Percentiles rank a stretch among this genome's conserved stretches.
These are phyloP conservation scores for Xylaria sp. DNA, from an alignment of 2,329 filamentous ascomycete genomes.

Conservation along the genomic window DNA sequence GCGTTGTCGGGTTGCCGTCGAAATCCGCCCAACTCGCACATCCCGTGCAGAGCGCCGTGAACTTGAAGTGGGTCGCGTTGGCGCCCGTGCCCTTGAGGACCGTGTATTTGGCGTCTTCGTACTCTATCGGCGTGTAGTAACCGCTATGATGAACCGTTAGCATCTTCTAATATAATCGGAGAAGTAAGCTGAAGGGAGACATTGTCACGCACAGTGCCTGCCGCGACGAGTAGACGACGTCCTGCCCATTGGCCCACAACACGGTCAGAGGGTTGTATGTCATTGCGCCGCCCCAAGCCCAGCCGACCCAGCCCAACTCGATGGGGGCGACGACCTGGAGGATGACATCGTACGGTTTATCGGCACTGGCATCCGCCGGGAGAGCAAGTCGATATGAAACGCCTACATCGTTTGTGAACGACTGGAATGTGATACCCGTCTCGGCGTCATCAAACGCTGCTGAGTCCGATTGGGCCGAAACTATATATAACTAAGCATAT, in stretches of 20 bases:
- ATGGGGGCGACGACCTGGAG: constrained; percentile 47
- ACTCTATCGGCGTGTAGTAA: constrained; percentile 43
- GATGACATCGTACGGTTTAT: constrained; percentile 45
- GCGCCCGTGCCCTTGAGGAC: constrained; percentile 44
- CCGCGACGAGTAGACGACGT: constrained; percentile 46
- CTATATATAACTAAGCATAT: constrained; percentile 29
- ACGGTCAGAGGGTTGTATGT: constrained; percentile 49
- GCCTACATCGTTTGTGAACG: constrained; percentile 46
- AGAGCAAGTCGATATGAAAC: constrained; percentile 43
- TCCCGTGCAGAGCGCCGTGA: constrained; percentile 46
- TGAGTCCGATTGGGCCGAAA: constrained; percentile 43
- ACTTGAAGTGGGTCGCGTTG: constrained; percentile 45
- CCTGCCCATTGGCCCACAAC: constrained; percentile 47
- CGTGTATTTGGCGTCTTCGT: constrained; percentile 42
- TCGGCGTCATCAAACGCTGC: constrained; percentile 43
- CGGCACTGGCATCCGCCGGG: constrained; percentile 40
- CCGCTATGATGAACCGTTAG: constrained; percentile 36
- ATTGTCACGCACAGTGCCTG: constrained; percentile 47
- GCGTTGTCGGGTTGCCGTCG: constrained; percentile 45
- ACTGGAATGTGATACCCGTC: constrained; percentile 52
- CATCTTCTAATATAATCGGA: not conserved
- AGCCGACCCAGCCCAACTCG: constrained; percentile 47
- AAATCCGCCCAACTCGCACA: constrained; percentile 51
- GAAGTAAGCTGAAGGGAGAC: constrained; percentile 8
- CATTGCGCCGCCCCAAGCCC: constrained; percentile 50